These are phyloP conservation scores for Arthroderma sp. DNA, from an alignment of 2,329 filamentous ascomycete genomes.

Conservation along the genomic window DNA sequence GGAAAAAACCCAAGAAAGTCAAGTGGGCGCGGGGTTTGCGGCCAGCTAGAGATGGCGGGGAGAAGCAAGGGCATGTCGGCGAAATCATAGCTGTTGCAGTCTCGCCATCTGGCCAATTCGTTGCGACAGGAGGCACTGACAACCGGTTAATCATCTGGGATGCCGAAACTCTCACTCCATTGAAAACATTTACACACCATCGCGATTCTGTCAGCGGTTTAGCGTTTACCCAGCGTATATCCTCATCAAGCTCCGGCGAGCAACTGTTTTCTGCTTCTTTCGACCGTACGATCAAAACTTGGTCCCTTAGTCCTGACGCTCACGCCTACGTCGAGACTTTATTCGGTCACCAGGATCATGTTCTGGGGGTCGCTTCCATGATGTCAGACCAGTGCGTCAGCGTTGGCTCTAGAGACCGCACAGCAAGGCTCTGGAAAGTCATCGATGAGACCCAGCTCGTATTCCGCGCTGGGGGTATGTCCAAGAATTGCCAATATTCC, in stretches of 20 bases:
- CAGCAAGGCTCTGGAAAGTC: constrained; percentile 89
- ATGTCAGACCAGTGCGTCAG: constrained; percentile 80
- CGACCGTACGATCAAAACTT: constrained; percentile 90
- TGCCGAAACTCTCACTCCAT: constrained; percentile 60
- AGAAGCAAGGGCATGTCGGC: constrained; percentile 61
- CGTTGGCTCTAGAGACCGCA: constrained; percentile 81
- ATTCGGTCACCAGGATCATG: constrained; percentile 88
- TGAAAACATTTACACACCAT: constrained; percentile 83
- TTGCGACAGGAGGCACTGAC: constrained; percentile 82
- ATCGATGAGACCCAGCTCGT: constrained; percentile 90
- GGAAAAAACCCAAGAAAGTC: constrained; percentile 35
- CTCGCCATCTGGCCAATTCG: constrained; percentile 76
- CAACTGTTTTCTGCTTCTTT: constrained; percentile 84
- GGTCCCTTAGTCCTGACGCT: constrained; percentile 66
- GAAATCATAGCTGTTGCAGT: constrained; percentile 74
- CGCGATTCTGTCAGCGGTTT: constrained; percentile 75
- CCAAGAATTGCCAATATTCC: constrained; percentile 40
- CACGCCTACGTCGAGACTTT: constrained; percentile 90
- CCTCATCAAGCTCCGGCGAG: constrained; percentile 46
- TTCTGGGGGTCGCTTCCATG: constrained; percentile 71
- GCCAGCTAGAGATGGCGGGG: constrained; percentile 28
- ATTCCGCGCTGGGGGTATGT: constrained; percentile 61
- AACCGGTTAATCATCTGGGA: constrained; percentile 80
- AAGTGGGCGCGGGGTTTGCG: constrained; percentile 39
- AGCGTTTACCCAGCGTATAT: constrained; percentile 68